Percentiles rank a stretch among this genome's conserved stretches.
phyloP scores from a whole-genome alignment of 2,329 filamentous ascomycete genomes.

The Arthroderma sp. region DNA sequence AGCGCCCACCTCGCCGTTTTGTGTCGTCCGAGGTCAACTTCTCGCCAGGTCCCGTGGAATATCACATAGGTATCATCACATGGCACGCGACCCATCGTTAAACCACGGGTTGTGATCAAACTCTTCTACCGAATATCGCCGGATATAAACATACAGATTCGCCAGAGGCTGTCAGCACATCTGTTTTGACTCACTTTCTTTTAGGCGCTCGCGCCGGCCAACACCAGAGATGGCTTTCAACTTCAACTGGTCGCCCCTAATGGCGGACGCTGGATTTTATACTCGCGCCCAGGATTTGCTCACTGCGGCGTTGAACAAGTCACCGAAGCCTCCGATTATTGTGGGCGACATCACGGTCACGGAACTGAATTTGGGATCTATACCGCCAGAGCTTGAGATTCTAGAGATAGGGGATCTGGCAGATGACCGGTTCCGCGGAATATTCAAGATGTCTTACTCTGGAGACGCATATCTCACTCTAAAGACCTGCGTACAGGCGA shows the following conservation, averaged over 20 bases:
- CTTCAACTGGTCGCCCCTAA: conserved; percentile 99
- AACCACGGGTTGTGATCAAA: neutral
- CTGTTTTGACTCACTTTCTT: neutral
- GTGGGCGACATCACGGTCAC: conserved; percentile 98
- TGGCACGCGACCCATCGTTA: conserved; percentile 1
- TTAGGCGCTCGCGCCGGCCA: neutral
- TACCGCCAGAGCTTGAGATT: conserved; percentile 90
- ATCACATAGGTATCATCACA: conserved; percentile 1
- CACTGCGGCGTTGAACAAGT: conserved; percentile 92
- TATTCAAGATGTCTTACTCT: conserved; percentile 98
- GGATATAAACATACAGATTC: neutral
- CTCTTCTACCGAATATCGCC: neutral
- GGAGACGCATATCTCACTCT: conserved; percentile 92
- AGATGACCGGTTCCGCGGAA: conserved; percentile 91
- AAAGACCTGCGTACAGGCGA: conserved; percentile 93
- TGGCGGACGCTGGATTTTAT: conserved; percentile 86
- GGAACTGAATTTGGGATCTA: conserved; percentile 90
- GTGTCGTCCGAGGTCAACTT: neutral
- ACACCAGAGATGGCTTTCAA: conserved; percentile 78
- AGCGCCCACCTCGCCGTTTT: neutral
- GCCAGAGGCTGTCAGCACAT: neutral
- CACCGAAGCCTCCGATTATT: conserved; percentile 94
- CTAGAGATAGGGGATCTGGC: conserved; percentile 95
- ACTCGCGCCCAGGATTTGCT: conserved; percentile 84
- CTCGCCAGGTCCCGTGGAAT: neutral